Evolutionary conservation across 1,139 yeast genomes (phyloP).

Genomic region (Blastobotrys apis): DNA sequence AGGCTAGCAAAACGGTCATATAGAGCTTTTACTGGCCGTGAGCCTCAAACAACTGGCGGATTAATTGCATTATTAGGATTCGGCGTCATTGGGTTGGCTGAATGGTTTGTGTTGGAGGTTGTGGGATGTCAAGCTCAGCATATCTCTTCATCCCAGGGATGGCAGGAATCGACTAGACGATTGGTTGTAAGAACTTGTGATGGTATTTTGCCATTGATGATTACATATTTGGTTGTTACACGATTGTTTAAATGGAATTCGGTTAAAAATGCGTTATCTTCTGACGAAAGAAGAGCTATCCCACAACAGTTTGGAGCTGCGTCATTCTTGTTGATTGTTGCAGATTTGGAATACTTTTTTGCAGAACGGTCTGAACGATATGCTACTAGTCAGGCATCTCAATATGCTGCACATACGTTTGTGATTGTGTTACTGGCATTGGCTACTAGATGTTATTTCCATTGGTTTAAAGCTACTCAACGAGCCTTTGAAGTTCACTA

Average conservation of each 20-base stretch:
- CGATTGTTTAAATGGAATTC: conserved; percentile 2
- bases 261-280: conserved; percentile 2
- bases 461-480: conserved; percentile 5
- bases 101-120: conserved; percentile 7
- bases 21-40: conserved; percentile 9
- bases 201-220: conserved; percentile 10
- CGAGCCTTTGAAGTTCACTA: conserved; percentile 5
- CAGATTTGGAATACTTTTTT: conserved; percentile 7
- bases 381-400: background rate
- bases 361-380: conserved; percentile 9
- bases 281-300: conserved; percentile 7
- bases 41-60: conserved; percentile 12
- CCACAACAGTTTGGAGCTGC: conserved; percentile 5
- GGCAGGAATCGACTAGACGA: conserved; percentile 7
- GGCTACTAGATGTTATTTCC: conserved; percentile 5
- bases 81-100: conserved; percentile 2
- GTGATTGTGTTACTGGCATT: conserved; percentile 7
- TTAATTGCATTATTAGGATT: conserved; percentile 7
- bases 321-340: conserved; percentile 3
- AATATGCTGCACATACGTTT: background rate
- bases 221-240: conserved; percentile 2
- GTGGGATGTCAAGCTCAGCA: conserved; percentile 10
- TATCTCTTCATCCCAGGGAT: background rate
- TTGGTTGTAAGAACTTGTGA: conserved; percentile 9
- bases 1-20: conserved; percentile 9